Evolutionary conservation across 2,329 filamentous ascomycete genomes (phyloP).

Genomic region (Waltergamsia citrina): DNA sequence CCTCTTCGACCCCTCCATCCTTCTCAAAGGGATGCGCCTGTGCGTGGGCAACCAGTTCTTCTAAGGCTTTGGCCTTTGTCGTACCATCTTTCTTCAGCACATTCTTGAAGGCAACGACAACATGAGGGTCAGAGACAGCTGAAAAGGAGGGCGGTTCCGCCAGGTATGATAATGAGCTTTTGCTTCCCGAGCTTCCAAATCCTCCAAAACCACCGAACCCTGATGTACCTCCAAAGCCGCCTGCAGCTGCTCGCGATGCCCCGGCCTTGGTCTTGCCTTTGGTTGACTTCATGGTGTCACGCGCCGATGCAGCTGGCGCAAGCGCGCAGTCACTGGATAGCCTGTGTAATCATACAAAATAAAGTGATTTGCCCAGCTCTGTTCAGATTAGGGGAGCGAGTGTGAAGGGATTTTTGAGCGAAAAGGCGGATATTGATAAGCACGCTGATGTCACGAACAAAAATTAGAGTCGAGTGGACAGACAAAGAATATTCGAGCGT

Average conservation of each 20-base stretch:
- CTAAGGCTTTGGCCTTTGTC: constrained; percentile 83
- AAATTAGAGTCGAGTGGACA: too few relatives aligned
- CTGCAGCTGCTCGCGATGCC: neutral
- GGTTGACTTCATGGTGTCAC: constrained; percentile 4
- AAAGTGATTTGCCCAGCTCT: too few relatives aligned
- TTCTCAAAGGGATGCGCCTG: constrained; percentile 41
- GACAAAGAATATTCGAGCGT: too few relatives aligned
- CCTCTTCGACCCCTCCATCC: constrained; percentile 62
- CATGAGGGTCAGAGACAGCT: constrained; percentile 66
- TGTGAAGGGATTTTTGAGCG: too few relatives aligned
- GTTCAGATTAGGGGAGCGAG: too few relatives aligned
- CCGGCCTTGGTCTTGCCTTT: constrained; percentile 2
- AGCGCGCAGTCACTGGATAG: constrained; percentile 12
- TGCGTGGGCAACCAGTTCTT: constrained; percentile 66
- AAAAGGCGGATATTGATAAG: too few relatives aligned
- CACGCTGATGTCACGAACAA: too few relatives aligned
- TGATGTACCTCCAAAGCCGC: neutral
- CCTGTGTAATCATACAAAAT: too few relatives aligned
- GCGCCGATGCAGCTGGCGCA: too few relatives aligned
- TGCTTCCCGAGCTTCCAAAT: constrained; percentile 7
- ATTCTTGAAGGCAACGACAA: constrained; percentile 88
- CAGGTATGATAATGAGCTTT: constrained; percentile 68
- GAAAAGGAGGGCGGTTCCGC: constrained; percentile 76
- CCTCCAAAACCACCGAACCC: constrained; percentile 6
- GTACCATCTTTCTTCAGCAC: constrained; percentile 85